Conservation (phyloP, 345 rosid genomes). For the Isatis tinctoria region DNA sequence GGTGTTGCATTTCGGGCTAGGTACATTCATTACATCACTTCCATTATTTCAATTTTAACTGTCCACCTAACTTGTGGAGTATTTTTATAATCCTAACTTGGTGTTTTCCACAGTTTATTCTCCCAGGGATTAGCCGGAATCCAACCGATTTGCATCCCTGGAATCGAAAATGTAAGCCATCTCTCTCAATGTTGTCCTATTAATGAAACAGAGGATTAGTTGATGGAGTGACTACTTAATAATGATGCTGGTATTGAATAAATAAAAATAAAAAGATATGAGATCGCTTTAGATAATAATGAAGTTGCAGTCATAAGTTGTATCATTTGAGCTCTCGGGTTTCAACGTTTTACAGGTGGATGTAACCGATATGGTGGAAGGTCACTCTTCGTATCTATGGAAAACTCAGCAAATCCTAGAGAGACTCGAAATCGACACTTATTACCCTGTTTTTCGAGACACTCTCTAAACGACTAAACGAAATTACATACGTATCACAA, state of each 20-base stretch:
- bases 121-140: slow-evolving; percentile 96
- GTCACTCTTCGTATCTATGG: slow-evolving; percentile 93
- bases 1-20: slow-evolving; percentile 97
- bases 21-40: slow-evolving; percentile 31
- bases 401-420: slow-evolving; percentile 66
- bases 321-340: not conserved
- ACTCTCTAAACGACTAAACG: not conserved
- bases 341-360: slow-evolving; percentile 51
- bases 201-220: not conserved
- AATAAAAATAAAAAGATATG: not conserved
- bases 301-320: not conserved
- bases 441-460: slow-evolving; percentile 64
- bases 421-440: slow-evolving; percentile 76
- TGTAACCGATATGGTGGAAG: slow-evolving; percentile 71
- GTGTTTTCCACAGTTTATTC: slow-evolving; percentile 48
- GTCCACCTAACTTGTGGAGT: not conserved
- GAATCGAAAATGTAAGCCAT: slow-evolving; percentile 79
- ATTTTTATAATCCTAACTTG: not conserved
- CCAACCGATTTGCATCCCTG: slow-evolving; percentile 65
- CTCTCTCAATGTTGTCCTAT: slow-evolving; percentile 2
- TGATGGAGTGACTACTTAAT: slow-evolving; percentile 3
- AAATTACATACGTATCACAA: not conserved
- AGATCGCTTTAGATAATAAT: slow-evolving; percentile 11
- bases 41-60: not conserved
- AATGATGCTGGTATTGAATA: not conserved